phyloP scores from a whole-genome alignment of 2,329 filamentous ascomycete genomes.

The Dactylellina sp. region DNA sequence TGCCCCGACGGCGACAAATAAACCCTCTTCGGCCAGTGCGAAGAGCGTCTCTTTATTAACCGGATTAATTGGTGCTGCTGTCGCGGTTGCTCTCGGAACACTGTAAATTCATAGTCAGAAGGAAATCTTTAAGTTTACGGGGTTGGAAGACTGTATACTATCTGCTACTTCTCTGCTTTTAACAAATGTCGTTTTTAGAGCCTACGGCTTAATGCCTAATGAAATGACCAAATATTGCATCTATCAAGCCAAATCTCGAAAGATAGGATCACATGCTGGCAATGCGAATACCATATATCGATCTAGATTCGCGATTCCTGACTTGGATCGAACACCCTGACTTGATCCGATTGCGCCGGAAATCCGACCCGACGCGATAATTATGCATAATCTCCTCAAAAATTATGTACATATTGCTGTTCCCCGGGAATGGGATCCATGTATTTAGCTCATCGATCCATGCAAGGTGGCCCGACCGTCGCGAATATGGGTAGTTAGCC shows the following conservation, averaged over 20 bases:
- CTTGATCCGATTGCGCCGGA: too few species aligned
- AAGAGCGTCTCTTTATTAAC: slow-evolving; percentile 30
- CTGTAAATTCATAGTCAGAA: slow-evolving; percentile 20
- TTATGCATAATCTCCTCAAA: neutral
- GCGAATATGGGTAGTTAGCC: too few species aligned
- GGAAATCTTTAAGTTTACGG: neutral
- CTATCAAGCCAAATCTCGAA: neutral
- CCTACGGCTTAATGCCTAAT: slow-evolving; percentile 4
- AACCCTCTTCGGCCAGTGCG: slow-evolving; percentile 24
- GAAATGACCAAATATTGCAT: neutral
- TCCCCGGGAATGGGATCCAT: too few species aligned
- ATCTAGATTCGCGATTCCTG: too few species aligned
- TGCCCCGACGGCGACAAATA: slow-evolving; percentile 26
- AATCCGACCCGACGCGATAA: too few species aligned
- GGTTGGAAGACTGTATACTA: slow-evolving; percentile 4
- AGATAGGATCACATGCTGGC: too few species aligned
- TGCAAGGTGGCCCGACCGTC: too few species aligned
- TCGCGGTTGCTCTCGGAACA: slow-evolving; percentile 29
- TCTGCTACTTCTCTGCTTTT: neutral
- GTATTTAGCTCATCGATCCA: too few species aligned
- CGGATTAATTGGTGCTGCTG: slow-evolving; percentile 22
- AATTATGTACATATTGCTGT: too few species aligned
- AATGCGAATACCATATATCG: too few species aligned
- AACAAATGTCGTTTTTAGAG: neutral
- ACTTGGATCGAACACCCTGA: too few species aligned